phyloP scores from a whole-genome alignment of 306 rosid species.

The Glycine latifolia region DNA sequence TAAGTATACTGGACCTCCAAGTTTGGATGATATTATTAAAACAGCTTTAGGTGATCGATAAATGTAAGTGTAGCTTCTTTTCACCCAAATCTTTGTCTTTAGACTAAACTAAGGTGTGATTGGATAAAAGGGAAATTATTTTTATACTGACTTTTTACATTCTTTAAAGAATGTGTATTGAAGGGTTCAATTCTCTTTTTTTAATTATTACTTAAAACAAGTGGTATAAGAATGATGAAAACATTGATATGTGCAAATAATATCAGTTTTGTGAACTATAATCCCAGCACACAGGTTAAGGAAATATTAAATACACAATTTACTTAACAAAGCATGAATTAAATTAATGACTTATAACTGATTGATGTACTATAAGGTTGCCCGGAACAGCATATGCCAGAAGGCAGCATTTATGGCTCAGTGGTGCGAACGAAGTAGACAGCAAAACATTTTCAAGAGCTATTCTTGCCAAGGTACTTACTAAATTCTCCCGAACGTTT shows the following conservation, averaged over 20 bases:
- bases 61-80: neutral
- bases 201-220: neutral
- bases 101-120: neutral
- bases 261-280: neutral
- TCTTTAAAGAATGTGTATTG: neutral
- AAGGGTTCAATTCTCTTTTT: neutral
- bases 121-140: neutral
- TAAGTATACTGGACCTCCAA: neutral
- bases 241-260: neutral
- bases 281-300: neutral
- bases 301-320: too few relatives aligned
- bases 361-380: conserved; percentile 45
- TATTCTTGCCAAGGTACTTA: conserved; percentile 72
- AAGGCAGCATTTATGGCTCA: conserved; percentile 73
- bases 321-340: neutral
- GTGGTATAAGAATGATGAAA: neutral
- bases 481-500: neutral
- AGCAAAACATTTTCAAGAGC: conserved; percentile 73
- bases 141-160: neutral
- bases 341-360: neutral
- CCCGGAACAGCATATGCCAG: conserved; percentile 73
- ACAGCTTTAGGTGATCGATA: neutral
- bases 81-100: neutral
- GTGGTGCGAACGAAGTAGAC: conserved; percentile 67
- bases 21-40: neutral